Evolutionary conservation across 2,329 filamentous ascomycete genomes (phyloP), one percentile per base, ranked within the genome.

Genomic region (Hirsutella rhossiliensis): DNA sequence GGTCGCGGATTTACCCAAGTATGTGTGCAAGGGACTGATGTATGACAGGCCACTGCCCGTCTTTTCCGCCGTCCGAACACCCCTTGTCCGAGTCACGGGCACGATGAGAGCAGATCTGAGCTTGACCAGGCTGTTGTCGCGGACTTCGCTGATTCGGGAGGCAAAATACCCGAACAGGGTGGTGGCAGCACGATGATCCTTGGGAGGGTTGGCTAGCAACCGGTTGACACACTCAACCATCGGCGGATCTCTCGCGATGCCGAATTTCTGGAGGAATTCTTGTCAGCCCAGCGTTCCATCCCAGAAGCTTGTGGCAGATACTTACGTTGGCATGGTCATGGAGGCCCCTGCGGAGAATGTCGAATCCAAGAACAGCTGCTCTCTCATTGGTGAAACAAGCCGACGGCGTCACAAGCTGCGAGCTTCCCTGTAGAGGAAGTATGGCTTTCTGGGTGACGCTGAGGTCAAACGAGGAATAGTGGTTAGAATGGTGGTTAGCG

Each of bases 121-220:
- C 46, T 70, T 78, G 12, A 72, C 67, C 4, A 81, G 65, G 46
- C 75, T 72, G 45, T 71, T 71, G 4, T 75, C 72, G 18, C 75
- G 78, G 28, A 97, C 68, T 51, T 97, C 89, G 7, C 73, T 73
- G 5, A 89, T 67, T 20, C 92, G 80, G 43, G 77, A 77, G 6
- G 87, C 79, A 54, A 98, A 84, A 60, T 98, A 98, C 37, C 76
- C 73, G 56, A 96, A 98, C 6, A 94, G 61, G 3, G 73, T 72
- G 36, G 77, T 72, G 0, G 90, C 92, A 46, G 82, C 77, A 8
- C 67, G 63, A 19, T 74, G 72, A 34, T 75, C 80, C 45, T 71
- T 71, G 1, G 92, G 90, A 29, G 89, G 88, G 3, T 74, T 76
- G 28, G 75, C 72, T 27, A 90, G 67, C 36, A 98, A 67, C 23